Evolutionary conservation across 2,329 filamentous ascomycete genomes (phyloP), one percentile per base, ranked within the genome.

Genomic region (Cercospora sp.): DNA sequence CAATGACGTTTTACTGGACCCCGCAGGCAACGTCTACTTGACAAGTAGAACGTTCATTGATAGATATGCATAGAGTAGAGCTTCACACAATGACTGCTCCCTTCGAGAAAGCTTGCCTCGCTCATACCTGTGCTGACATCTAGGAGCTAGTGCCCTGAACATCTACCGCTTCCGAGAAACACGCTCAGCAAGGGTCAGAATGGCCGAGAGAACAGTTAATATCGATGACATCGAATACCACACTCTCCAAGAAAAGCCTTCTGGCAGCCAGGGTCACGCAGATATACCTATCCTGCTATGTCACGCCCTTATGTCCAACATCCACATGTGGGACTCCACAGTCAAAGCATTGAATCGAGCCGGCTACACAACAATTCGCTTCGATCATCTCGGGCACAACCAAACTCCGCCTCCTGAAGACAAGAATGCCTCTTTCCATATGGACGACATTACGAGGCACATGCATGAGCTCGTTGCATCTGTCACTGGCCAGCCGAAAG

Each of bases 261-360:
- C 20, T 31, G 63, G 63, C 31, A 18, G 42, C 28, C 45, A 48
- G 23, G 12, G 55, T 12, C 23, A 30, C 9, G 23, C 48, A 13
- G 64, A 62, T 16, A 69, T 69, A 7, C 48, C 65, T 12, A 36
- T 75, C n/a, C 69, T 74, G 30, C 72, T 77, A 26, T 68, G 69
- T 64, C 75, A 77, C 51, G 75, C 75, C 30, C 69, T 77, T 16
- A 77, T 77, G 75, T 71, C 71, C 60, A 74, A 72, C 57, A 63
- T 68, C 4, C 68, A 72, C 64, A 76, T 76, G 74, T 77, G 70
- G 67, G 73, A 75, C 60, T 65, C 69, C 5, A 74, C 73, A 16
- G 67, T 72, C 66, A 57, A 53, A 18, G 64, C 70, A 16, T 72
- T 76, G 8, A 60, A 68, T 48, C 18, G 30, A 9, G 69, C 70